Conservation (phyloP, 768 basidiomycete species). For the Favolaschia claudopus region DNA sequence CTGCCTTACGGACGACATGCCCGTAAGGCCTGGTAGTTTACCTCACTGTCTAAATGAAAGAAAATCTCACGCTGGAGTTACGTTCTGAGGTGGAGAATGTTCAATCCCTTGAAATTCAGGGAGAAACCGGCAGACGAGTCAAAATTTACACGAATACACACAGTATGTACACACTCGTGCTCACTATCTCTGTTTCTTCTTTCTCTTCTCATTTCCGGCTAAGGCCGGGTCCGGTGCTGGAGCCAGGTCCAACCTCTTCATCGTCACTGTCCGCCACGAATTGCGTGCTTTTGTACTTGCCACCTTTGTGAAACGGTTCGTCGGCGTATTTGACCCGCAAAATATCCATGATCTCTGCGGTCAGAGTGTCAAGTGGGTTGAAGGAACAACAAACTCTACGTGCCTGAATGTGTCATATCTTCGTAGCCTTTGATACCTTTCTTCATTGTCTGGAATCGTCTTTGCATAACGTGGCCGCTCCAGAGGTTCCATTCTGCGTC, state of each 20-base stretch:
- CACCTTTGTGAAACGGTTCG: slow-evolving; percentile 49
- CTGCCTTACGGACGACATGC: slow-evolving; percentile 20
- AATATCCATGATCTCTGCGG: slow-evolving; percentile 82
- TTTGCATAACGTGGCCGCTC: slow-evolving; percentile 82
- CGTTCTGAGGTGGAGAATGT: too few relatives aligned
- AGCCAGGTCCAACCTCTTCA: slow-evolving; percentile 29
- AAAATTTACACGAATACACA: slow-evolving; percentile 2
- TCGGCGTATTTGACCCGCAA: slow-evolving; percentile 77
- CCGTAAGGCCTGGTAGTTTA: slow-evolving; percentile 16
- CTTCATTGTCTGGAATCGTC: slow-evolving; percentile 85
- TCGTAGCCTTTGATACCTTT: slow-evolving; percentile 77
- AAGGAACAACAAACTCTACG: slow-evolving; percentile 18
- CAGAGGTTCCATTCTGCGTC: slow-evolving; percentile 85
- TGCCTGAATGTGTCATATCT: slow-evolving; percentile 83
- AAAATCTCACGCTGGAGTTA: too few relatives aligned
- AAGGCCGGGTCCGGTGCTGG: slow-evolving; percentile 43
- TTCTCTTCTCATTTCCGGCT: slow-evolving; percentile 8
- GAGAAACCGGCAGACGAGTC: background rate
- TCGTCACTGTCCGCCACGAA: slow-evolving; percentile 14
- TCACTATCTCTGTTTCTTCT: slow-evolving; percentile 24
- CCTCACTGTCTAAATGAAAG: too few relatives aligned
- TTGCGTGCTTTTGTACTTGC: slow-evolving; percentile 28
- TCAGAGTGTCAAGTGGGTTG: slow-evolving; percentile 6
- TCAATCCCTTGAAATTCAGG: slow-evolving; percentile 5
- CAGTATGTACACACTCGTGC: too few relatives aligned